Percentiles rank a stretch among this genome's conserved stretches.
Evolutionary conservation across 192 early-diverging fungal species (phyloP).

Genomic region (Coemansia sp.): DNA sequence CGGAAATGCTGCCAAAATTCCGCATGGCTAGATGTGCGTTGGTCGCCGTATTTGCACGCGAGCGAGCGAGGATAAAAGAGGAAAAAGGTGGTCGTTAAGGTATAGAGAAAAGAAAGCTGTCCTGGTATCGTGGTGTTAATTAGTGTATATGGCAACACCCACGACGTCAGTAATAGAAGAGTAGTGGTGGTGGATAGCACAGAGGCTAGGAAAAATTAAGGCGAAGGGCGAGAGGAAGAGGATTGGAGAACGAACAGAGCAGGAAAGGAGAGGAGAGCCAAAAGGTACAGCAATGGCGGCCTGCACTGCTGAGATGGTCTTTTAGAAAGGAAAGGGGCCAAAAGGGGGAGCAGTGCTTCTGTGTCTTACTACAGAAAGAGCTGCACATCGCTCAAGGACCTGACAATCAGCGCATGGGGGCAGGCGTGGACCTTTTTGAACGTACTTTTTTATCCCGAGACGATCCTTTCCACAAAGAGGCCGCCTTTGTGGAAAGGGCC

Average conservation of each 20-base stretch:
- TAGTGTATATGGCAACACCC: not conserved
- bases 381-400: slow-evolving; percentile 1
- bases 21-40: not conserved
- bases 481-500: not conserved
- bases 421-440: not conserved
- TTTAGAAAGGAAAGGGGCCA: not conserved
- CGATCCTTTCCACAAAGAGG: not conserved
- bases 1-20: not conserved
- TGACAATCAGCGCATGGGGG: not conserved
- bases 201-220: not conserved
- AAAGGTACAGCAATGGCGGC: not conserved
- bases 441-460: not conserved
- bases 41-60: not conserved
- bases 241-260: not conserved
- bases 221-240: not conserved
- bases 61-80: not conserved
- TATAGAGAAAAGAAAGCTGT: not conserved
- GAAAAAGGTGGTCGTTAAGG: not conserved
- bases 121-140: not conserved
- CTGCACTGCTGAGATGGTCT: not conserved
- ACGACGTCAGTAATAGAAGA: not conserved
- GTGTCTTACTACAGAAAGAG: not conserved
- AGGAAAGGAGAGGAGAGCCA: not conserved
- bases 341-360: not conserved
- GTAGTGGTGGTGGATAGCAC: not conserved